Conservation (phyloP, 208 protist genomes). For the Lotmaria passim region DNA sequence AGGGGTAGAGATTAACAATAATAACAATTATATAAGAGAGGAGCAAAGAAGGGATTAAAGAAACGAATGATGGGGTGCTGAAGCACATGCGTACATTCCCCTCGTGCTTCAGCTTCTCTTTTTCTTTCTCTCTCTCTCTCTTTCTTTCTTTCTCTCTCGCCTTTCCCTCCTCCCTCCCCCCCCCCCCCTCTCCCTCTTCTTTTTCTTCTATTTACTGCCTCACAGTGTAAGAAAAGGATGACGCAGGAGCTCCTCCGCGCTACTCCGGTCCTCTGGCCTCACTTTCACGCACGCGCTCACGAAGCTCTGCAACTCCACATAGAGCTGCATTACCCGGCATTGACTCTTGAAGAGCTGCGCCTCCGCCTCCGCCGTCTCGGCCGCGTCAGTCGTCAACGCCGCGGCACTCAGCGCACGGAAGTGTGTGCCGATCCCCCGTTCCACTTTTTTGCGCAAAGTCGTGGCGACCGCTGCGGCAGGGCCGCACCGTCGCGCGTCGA, state of each 20-base stretch:
- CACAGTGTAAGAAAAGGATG: constrained; percentile 73
- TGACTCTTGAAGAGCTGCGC: constrained; percentile 23
- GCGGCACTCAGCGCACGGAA: too few species aligned
- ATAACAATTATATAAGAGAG: too few species aligned
- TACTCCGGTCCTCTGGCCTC: constrained; percentile 65
- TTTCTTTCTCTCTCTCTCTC: neutral
- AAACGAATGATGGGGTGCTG: too few species aligned
- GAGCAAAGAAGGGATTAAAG: too few species aligned
- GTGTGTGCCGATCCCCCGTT: too few species aligned
- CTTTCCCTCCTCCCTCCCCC: neutral
- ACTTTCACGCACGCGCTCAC: constrained; percentile 57
- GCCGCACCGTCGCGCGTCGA: neutral
- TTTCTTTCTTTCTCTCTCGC: neutral
- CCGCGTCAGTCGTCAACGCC: constrained; percentile 1
- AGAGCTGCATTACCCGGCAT: constrained; percentile 39
- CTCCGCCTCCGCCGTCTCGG: neutral
- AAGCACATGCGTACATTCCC: too few species aligned
- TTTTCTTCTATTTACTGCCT: neutral
- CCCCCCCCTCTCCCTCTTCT: neutral
- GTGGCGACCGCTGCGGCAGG: neutral
- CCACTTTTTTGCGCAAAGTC: neutral
- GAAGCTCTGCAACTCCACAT: constrained; percentile 64
- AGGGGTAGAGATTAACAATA: too few species aligned
- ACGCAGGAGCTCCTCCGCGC: constrained; percentile 58
- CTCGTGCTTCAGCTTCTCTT: too few species aligned